These are phyloP conservation scores for Jackrogersella multiformis DNA, from an alignment of 495 filamentous ascomycete species.

Conservation along the genomic window DNA sequence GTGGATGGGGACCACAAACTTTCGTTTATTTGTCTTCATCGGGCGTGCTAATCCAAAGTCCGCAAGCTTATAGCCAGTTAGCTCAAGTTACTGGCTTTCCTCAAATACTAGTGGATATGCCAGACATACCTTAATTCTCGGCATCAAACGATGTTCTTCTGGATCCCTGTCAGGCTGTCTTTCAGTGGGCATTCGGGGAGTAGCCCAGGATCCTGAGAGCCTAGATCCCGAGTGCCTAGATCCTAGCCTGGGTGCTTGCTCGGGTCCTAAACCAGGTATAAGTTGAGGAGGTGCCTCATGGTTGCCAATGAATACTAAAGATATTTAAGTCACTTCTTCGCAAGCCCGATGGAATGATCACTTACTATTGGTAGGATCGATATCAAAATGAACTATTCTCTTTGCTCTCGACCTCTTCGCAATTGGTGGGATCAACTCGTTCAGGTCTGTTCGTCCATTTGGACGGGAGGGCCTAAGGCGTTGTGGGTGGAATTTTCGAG, in stretches of 20 bases:
- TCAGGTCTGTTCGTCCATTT: background rate
- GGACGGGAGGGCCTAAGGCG: background rate
- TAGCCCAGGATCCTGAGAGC: too few species aligned
- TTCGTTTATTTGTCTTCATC: constrained; percentile 21
- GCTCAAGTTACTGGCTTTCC: background rate
- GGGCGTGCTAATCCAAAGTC: constrained; percentile 25
- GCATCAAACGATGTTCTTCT: constrained; percentile 17
- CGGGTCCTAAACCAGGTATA: background rate
- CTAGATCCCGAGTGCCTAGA: too few species aligned
- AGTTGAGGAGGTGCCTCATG: background rate
- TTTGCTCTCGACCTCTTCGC: constrained; percentile 27
- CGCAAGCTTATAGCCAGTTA: constrained; percentile 25
- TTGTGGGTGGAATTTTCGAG: constrained; percentile 33
- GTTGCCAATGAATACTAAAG: constrained; percentile 23
- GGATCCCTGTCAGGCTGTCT: background rate
- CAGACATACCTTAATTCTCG: constrained; percentile 19
- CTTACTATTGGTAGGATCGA: constrained; percentile 36
- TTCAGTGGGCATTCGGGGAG: too few species aligned
- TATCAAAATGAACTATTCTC: constrained; percentile 34
- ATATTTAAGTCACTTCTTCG: background rate
- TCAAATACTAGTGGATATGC: background rate
- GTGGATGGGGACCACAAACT: constrained; percentile 8
- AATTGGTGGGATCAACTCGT: constrained; percentile 7
- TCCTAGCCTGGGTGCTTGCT: too few species aligned
- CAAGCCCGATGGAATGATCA: background rate